Percentiles rank a stretch among this genome's conserved stretches.
Evolutionary conservation across 352 stramenopile species (phyloP).

Genomic region (Plasmopara halstedii): DNA sequence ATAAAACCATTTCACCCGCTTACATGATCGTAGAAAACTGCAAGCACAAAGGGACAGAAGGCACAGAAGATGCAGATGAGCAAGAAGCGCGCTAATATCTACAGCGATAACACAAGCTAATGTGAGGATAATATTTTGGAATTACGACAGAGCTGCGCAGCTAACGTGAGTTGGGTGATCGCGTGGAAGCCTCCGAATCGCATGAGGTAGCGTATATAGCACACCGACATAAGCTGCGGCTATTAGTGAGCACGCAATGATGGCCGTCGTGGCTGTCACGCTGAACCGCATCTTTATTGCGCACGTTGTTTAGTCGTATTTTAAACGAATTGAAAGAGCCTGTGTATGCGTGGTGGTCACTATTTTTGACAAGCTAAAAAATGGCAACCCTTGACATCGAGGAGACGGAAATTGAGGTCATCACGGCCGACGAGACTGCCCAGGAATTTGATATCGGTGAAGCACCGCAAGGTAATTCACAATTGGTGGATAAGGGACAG

Average conservation of each 20-base stretch:
- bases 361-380: conserved; percentile 12
- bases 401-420: conserved; percentile 75
- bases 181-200: conserved; percentile 66
- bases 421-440: conserved; percentile 68
- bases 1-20: conserved; percentile 3
- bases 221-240: conserved; percentile 77
- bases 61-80: conserved; percentile 85
- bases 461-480: conserved; percentile 48
- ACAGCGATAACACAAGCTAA: conserved; percentile 1
- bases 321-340: conserved; percentile 19
- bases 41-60: conserved; percentile 72
- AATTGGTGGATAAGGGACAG: background rate
- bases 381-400: conserved; percentile 19
- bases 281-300: conserved; percentile 70
- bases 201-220: conserved; percentile 72
- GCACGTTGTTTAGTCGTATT: conserved; percentile 2
- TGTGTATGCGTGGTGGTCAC: too few relatives aligned
- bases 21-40: conserved; percentile 80
- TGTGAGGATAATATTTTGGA: background rate
- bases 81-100: conserved; percentile 84
- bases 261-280: conserved; percentile 50
- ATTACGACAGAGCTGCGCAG: background rate
- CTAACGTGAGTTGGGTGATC: conserved; percentile 81
- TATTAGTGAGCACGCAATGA: conserved; percentile 77
- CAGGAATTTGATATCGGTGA: conserved; percentile 83